Evolutionary conservation across 2,329 filamentous ascomycete species (phyloP), one percentile per base, ranked within the genome.

Genomic region (Talaromyces verruculosus): DNA sequence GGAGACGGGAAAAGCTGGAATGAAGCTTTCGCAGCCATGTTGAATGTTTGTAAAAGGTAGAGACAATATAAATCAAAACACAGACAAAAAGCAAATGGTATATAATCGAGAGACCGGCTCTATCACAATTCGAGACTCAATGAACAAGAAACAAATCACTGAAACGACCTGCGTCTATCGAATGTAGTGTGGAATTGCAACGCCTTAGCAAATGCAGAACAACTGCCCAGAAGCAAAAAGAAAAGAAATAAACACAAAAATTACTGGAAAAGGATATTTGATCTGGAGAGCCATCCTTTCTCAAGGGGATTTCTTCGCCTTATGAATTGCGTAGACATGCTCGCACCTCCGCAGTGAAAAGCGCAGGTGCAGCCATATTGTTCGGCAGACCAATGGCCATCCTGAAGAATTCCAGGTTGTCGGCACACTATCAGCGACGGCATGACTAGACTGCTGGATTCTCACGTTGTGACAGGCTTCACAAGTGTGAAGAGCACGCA

Each of bases 1-100:
- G 75, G 72, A n/a, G 76, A 69, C 19, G 78, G 79, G 51, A 80
- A 80, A 58, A 80, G 72, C 64, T 79, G 78, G 59, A 80, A 80
- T 65, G 79, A 76, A 64, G 69, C 76, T 72, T 76, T 78, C 11
- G 64, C 60, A 60, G 65, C 28, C 65, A 66, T 66, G 55, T 67
- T 33, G 25, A 51, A 17, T 45, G n/a, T 64, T 64, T 17, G 17
- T 15, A 15, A 37, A 61, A 55, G 2, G 33, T 6, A 4, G 7
- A 30, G 33, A 57, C 5, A 57, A 22, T 55, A 37, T 57, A 22
- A 37, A 55, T 15, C n/a, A 55, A 22, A 39, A 33, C 30, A 33
- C 30, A 35, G 39, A 57, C 11, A n/a, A 15, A 17, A 57, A 22
- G 33, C 33, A 37, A 57, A 15, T 37, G 51, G 30, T 19, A 37